Evolutionary conservation across 768 basidiomycete species (phyloP), one percentile per base, ranked within the genome.

Genomic region (Calocybe indica): DNA sequence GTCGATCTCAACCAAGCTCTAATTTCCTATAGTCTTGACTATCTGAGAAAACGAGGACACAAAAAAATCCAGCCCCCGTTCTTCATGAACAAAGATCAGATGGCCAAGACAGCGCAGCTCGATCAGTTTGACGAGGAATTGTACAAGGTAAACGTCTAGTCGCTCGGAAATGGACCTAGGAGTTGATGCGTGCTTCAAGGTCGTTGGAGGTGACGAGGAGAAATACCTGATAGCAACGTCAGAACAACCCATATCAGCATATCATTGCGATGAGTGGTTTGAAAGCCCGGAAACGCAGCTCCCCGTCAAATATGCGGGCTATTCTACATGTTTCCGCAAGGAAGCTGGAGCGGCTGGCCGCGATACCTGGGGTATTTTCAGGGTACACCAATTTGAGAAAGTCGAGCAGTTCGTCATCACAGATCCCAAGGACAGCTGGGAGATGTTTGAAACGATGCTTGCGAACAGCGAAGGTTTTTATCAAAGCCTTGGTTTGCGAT

Each of bases 361-460:
- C 47, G 96, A 99, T 57, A 97, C 95, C 77, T 97, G 96, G 93
- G 96, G 96, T 48, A 97, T 98, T 68, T 99, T 99, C 83, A 90
- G 96, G 15, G 95, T 99, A 46, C 96, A 99, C 63, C 96, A 99
- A 68, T 99, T 99, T 55, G 96, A 99, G 71, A 99, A 99, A 74
- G 80, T 99, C 45, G 96, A 99, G 64, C 83, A 98, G 73, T 98
- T 98, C 68, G 84, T 88, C 71, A 78, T 99, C 57, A 97, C 95
- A 6, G 87, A 92, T 22, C 94, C 96, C 1, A 86, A 89, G 55
- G 87, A 92, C 63, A 95, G 93, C 61, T 93, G 94, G 86, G 85
- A 82, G 64, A 87, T 85, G 80, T 88, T 98, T 58, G 88, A 99
- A 50, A 71, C 71, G 50, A 99, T 98, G 96, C 60, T 98, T 36